phyloP scores from a whole-genome alignment of 169 alveolate species.

The Plasmodium gonderi region DNA sequence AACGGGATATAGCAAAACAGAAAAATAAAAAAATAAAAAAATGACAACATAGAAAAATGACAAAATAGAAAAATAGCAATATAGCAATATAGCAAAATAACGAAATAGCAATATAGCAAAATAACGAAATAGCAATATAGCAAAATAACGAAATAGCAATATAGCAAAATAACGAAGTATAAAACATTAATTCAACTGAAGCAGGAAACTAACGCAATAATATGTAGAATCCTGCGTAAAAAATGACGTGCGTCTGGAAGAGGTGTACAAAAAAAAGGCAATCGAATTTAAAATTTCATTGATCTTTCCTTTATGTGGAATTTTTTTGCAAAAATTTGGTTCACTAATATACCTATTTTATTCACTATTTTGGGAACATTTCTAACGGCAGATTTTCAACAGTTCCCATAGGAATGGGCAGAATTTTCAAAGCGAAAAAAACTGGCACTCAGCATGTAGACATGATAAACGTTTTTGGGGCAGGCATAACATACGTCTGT shows the following conservation, averaged over 20 bases:
- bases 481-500: not conserved
- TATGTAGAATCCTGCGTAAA: conserved; percentile 1
- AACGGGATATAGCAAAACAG: not conserved
- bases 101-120: not conserved
- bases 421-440: not conserved
- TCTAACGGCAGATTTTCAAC: not conserved
- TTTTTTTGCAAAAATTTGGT: not conserved
- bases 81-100: not conserved
- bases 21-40: not conserved
- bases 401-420: not conserved
- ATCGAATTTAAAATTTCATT: not conserved
- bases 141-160: not conserved
- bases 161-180: not conserved
- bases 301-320: not conserved
- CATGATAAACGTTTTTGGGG: not conserved
- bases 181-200: not conserved
- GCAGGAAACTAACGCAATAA: not conserved
- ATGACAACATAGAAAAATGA: not conserved
- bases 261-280: not conserved
- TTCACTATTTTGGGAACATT: not conserved
- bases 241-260: not conserved
- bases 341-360: not conserved
- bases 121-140: not conserved
- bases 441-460: not conserved
- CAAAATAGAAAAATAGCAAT: not conserved